These are phyloP conservation scores for Fusarium robinianum DNA, from an alignment of 2,329 filamentous ascomycete genomes.

Conservation along the genomic window DNA sequence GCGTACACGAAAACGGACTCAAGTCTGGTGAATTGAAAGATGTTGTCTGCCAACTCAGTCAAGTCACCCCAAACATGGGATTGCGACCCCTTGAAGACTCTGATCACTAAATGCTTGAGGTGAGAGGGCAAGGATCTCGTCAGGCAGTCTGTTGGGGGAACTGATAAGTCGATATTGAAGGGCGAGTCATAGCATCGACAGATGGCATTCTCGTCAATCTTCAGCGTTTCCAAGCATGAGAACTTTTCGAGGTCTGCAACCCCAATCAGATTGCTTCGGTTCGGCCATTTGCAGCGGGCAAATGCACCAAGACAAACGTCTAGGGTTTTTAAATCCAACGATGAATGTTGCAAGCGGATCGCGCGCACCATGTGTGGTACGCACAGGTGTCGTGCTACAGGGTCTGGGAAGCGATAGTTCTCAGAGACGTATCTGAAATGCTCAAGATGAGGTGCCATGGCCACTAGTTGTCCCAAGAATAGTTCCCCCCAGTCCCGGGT, in stretches of 20 bases:
- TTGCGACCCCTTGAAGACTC: background rate
- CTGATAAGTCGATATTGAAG: background rate
- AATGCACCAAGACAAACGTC: constrained; percentile 1
- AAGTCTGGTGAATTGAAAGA: background rate
- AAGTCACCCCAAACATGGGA: constrained; percentile 6
- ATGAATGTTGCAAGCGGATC: background rate
- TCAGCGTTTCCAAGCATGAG: background rate
- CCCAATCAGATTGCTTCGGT: constrained; percentile 1
- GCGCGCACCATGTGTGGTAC: constrained; percentile 5
- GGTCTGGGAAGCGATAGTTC: background rate
- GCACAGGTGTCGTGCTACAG: background rate
- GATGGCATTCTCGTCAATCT: constrained; percentile 1
- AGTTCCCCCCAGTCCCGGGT: constrained; percentile 3
- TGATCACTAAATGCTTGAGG: background rate
- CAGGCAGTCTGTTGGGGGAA: background rate
- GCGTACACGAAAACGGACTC: background rate
- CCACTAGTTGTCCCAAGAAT: background rate
- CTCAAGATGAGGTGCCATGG: constrained; percentile 3
- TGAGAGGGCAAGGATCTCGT: background rate
- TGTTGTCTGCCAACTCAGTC: background rate
- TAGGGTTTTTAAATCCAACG: background rate
- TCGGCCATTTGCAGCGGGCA: constrained; percentile 5
- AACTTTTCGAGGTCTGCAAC: background rate
- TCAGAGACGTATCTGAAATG: constrained; percentile 4
- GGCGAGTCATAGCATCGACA: constrained; percentile 3